Conservation (phyloP, 2,329 filamentous ascomycete species). For the Chaetomium strumarium region DNA sequence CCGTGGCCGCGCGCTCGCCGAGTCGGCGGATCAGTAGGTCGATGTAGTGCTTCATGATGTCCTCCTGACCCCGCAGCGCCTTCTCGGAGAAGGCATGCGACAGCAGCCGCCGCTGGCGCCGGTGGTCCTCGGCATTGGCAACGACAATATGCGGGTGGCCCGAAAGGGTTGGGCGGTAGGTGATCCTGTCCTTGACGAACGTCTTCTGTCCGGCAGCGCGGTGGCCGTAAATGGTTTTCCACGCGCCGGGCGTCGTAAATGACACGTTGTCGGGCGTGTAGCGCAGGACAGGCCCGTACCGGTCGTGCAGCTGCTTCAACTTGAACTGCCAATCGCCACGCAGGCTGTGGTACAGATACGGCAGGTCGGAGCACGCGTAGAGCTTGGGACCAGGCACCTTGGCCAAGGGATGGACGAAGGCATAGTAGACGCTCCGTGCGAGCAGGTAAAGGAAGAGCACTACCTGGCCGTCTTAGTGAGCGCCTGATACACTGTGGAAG, state of each 20-base stretch:
- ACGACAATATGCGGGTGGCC: slow-evolving; percentile 11
- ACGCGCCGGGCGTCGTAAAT: slow-evolving; percentile 31
- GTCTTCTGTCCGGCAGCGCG: slow-evolving; percentile 16
- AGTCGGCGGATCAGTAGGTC: slow-evolving; percentile 19
- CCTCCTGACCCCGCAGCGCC: slow-evolving; percentile 25
- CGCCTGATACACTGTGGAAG: not conserved
- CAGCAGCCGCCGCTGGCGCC: slow-evolving; percentile 23
- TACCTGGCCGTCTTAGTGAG: not conserved
- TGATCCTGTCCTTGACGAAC: slow-evolving; percentile 8
- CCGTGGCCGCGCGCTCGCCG: slow-evolving; percentile 14
- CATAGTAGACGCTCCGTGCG: slow-evolving; percentile 3
- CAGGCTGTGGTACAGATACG: slow-evolving; percentile 61
- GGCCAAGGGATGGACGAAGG: slow-evolving; percentile 23
- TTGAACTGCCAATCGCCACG: slow-evolving; percentile 69
- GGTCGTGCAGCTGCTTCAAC: slow-evolving; percentile 27
- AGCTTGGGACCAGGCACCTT: slow-evolving; percentile 23
- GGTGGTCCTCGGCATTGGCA: slow-evolving; percentile 22
- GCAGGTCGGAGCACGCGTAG: slow-evolving; percentile 20
- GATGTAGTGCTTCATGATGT: slow-evolving; percentile 22
- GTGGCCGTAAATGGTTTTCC: slow-evolving; percentile 31
- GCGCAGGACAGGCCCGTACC: slow-evolving; percentile 38
- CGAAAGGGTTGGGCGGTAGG: not conserved
- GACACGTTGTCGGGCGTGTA: slow-evolving; percentile 36
- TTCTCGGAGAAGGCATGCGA: slow-evolving; percentile 27
- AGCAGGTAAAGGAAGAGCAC: not conserved